Evolutionary conservation across 2,329 filamentous ascomycete genomes (phyloP).

Genomic region (Aureobasidium lini): DNA sequence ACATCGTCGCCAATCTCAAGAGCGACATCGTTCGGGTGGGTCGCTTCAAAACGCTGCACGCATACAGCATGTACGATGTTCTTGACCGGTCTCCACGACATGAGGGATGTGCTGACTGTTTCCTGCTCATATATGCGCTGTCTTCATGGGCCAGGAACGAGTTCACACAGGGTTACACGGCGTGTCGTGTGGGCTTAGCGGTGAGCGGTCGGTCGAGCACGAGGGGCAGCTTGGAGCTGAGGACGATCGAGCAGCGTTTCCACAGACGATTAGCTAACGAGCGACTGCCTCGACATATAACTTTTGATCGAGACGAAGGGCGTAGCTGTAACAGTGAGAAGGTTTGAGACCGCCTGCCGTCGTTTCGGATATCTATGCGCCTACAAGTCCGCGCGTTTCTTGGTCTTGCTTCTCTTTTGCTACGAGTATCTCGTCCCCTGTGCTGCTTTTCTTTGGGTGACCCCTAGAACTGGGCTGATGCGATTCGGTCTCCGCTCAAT

Average conservation of each 20-base stretch:
- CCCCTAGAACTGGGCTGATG: background rate
- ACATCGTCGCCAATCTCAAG: slow-evolving; percentile 97
- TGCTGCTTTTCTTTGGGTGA: background rate
- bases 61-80: slow-evolving; percentile 97
- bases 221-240: background rate
- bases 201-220: background rate
- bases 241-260: background rate
- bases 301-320: background rate
- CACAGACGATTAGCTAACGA: background rate
- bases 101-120: slow-evolving; percentile 31
- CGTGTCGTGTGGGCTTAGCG: background rate
- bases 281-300: background rate
- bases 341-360: background rate
- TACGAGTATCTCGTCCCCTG: background rate
- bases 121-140: slow-evolving; percentile 7
- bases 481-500: background rate
- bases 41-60: slow-evolving; percentile 85
- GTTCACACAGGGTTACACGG: background rate
- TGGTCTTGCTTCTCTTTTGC: background rate
- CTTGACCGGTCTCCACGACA: slow-evolving; percentile 96
- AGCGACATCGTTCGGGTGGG: slow-evolving; percentile 81
- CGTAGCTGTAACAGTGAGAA: background rate
- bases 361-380: slow-evolving; percentile 2
- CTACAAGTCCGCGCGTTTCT: background rate
- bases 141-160: background rate